Evolutionary conservation across 257 asterid species (phyloP).

Genomic region (Cinchona pubescens): DNA sequence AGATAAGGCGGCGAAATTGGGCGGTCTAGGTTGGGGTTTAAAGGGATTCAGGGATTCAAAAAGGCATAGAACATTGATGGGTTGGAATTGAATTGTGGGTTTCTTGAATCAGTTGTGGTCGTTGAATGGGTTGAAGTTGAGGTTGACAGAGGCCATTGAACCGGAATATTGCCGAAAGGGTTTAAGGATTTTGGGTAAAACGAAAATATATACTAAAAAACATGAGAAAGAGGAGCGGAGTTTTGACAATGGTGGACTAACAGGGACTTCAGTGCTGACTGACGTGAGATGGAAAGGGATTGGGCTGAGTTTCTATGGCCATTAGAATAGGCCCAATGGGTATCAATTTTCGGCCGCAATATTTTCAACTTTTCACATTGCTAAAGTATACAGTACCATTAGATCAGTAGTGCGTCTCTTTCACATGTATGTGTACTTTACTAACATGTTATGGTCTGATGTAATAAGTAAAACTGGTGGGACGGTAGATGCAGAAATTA

Average conservation of each 20-base stretch:
- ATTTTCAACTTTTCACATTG: not conserved
- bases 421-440: no score
- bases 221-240: not conserved
- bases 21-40: constrained; percentile 43
- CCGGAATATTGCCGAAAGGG: not conserved
- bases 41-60: constrained; percentile 36
- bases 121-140: constrained; percentile 73
- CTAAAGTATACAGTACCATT: no score
- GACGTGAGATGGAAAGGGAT: not conserved
- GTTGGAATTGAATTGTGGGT: constrained; percentile 56
- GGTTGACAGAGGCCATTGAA: constrained; percentile 64
- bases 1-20: constrained; percentile 72
- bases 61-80: constrained; percentile 39
- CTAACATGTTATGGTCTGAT: no score
- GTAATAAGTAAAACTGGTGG: not conserved
- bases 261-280: not conserved
- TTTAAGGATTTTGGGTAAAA: not conserved
- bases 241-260: constrained; percentile 7
- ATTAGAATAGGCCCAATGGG: no score
- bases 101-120: constrained; percentile 72
- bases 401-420: not conserved
- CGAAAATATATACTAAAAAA: no score
- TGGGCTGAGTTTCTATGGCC: not conserved
- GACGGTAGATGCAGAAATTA: constrained; percentile 21
- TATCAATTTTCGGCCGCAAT: no score